Conservation (phyloP, 2,329 filamentous ascomycete species). For the Ceratocystis cubensis region DNA sequence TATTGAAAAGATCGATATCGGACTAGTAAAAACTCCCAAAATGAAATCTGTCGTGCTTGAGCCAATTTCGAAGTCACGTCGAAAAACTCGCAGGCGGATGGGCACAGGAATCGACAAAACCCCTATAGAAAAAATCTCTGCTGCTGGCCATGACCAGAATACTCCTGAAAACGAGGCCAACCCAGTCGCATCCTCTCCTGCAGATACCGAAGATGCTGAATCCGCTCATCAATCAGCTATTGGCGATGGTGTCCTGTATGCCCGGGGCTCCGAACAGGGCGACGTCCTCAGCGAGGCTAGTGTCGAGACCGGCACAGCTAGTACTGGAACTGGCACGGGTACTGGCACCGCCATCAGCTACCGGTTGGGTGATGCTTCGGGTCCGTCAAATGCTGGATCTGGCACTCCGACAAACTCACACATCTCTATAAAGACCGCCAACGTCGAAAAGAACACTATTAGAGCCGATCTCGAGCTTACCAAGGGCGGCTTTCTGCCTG, state of each 20-base stretch:
- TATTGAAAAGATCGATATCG: conserved; percentile 74
- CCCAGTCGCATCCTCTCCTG: conserved; percentile 25
- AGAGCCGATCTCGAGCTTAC: conserved; percentile 73
- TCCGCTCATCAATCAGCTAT: conserved; percentile 31
- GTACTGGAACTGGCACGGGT: conserved; percentile 21
- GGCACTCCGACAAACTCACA: conserved; percentile 15
- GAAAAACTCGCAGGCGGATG: conserved; percentile 33
- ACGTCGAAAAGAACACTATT: conserved; percentile 60
- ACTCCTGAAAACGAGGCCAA: conserved; percentile 20
- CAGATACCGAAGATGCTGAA: conserved; percentile 23
- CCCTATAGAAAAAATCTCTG: conserved; percentile 10
- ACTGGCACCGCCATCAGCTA: conserved; percentile 18
- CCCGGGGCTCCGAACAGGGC: conserved; percentile 26
- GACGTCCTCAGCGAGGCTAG: conserved; percentile 57
- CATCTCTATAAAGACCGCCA: conserved; percentile 14
- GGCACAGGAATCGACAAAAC: conserved; percentile 11
- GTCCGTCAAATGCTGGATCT: conserved; percentile 9
- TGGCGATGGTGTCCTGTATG: conserved; percentile 32
- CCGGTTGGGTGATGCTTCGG: not conserved
- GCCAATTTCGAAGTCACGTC: conserved; percentile 56
- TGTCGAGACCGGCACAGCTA: conserved; percentile 44
- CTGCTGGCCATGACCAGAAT: conserved; percentile 4
- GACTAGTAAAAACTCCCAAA: conserved; percentile 58
- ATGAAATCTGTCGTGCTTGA: conserved; percentile 77
- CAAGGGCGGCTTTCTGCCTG: conserved; percentile 72